These are phyloP conservation scores for Boletus patriciae DNA, from an alignment of 768 basidiomycete genomes.

Conservation along the genomic window DNA sequence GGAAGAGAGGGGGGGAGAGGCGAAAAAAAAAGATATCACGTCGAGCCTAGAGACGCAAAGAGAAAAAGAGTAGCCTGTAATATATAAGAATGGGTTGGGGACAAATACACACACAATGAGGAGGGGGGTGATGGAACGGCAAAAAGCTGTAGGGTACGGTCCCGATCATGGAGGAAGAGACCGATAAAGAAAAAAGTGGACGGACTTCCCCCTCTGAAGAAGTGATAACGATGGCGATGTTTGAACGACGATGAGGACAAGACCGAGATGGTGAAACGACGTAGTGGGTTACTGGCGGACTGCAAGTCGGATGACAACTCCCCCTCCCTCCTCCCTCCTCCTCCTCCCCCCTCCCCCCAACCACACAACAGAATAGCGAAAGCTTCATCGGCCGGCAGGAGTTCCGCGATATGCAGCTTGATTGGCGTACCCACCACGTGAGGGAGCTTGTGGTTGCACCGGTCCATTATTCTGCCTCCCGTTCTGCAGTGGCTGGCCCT, in stretches of 20 bases:
- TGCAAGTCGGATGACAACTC: conserved; percentile 14
- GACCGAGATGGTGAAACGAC: conserved; percentile 16
- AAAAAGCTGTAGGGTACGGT: conserved; percentile 15
- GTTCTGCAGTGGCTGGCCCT: conserved; percentile 24
- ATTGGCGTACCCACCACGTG: conserved; percentile 23
- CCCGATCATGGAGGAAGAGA: conserved; percentile 13
- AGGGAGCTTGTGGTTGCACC: conserved; percentile 22
- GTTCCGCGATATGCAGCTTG: conserved; percentile 31
- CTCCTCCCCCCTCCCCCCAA: neutral
- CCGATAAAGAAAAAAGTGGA: conserved; percentile 10
- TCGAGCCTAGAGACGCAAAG: conserved; percentile 20
- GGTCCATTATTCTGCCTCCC: conserved; percentile 31
- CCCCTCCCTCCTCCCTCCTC: neutral
- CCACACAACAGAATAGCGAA: neutral
- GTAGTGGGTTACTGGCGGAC: conserved; percentile 11
- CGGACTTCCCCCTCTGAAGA: conserved; percentile 12
- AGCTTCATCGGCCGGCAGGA: conserved; percentile 29
- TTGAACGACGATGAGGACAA: conserved; percentile 9
- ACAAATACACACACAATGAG: conserved; percentile 26
- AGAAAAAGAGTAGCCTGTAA: conserved; percentile 26
- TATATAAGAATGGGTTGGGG: conserved; percentile 31
- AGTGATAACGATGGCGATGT: conserved; percentile 12
- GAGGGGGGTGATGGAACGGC: conserved; percentile 7
- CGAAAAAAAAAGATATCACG: conserved; percentile 15
- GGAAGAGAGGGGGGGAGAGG: neutral